Percentiles rank a stretch among this genome's conserved stretches.
Conservation (phyloP, 2,329 filamentous ascomycete species). For the Colletotrichum sp. region DNA sequence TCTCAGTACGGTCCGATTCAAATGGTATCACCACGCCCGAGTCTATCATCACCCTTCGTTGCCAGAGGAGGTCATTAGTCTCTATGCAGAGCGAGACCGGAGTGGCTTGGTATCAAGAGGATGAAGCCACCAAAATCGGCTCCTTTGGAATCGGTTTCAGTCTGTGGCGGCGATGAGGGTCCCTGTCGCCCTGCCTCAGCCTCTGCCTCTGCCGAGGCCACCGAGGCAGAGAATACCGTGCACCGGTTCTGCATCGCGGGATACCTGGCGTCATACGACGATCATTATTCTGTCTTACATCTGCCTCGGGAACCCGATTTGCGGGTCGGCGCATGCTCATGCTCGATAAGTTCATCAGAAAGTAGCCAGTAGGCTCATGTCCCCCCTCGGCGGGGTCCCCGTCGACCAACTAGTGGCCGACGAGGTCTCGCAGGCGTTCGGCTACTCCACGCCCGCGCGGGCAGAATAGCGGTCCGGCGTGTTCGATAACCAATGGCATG, state of each 20-base stretch:
- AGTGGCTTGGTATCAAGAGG: neutral
- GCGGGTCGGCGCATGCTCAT: neutral
- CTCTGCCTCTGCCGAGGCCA: neutral
- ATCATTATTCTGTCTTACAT: constrained; percentile 11
- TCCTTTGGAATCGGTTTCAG: constrained; percentile 8
- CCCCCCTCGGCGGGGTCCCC: constrained; percentile 8
- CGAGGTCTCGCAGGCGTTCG: constrained; percentile 8
- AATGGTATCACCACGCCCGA: neutral
- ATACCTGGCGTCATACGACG: constrained; percentile 8
- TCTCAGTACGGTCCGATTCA: constrained; percentile 6
- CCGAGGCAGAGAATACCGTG: neutral
- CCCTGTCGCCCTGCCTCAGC: neutral
- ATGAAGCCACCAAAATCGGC: constrained; percentile 14
- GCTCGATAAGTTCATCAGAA: constrained; percentile 10
- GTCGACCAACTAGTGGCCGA: constrained; percentile 6
- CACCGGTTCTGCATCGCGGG: constrained; percentile 10
- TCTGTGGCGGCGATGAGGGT: neutral
- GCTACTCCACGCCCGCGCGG: constrained; percentile 11
- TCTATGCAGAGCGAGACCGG: constrained; percentile 11
- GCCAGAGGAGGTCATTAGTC: neutral
- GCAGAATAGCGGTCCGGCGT: constrained; percentile 9
- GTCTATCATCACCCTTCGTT: neutral
- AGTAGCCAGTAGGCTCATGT: neutral
- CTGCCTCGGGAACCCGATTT: neutral
- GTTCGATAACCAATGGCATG: constrained; percentile 12